phyloP scores from a whole-genome alignment of 805 yeast genomes.

The Pichia occidentalis region DNA sequence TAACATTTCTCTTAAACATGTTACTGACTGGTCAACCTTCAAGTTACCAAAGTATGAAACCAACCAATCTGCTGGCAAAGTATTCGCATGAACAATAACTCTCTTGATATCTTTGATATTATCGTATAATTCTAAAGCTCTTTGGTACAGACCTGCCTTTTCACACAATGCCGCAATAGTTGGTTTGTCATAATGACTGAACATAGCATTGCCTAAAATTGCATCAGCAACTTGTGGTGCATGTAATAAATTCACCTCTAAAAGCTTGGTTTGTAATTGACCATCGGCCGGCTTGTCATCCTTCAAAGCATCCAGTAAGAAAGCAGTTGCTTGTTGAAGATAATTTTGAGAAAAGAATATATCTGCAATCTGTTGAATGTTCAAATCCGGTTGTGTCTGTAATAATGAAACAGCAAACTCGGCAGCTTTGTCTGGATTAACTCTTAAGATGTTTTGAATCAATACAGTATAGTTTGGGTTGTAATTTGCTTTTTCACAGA shows the following conservation, averaged over 20 bases:
- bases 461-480: slow-evolving; percentile 85
- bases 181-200: slow-evolving; percentile 90
- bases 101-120: slow-evolving; percentile 94
- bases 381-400: slow-evolving; percentile 55
- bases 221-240: slow-evolving; percentile 99
- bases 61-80: slow-evolving; percentile 89
- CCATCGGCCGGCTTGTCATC: slow-evolving; percentile 93
- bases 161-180: slow-evolving; percentile 90
- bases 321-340: slow-evolving; percentile 97
- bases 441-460: slow-evolving; percentile 84
- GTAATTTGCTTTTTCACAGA: slow-evolving; percentile 82
- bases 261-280: slow-evolving; percentile 86
- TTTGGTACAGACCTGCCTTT: slow-evolving; percentile 90
- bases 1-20: slow-evolving; percentile 81
- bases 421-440: slow-evolving; percentile 96
- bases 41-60: slow-evolving; percentile 88
- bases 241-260: slow-evolving; percentile 86
- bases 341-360: slow-evolving; percentile 90
- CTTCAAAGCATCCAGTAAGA: slow-evolving; percentile 89
- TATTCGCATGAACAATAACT: slow-evolving; percentile 80
- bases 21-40: slow-evolving; percentile 87
- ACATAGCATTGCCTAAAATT: slow-evolving; percentile 90
- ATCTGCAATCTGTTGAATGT: slow-evolving; percentile 84
- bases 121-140: slow-evolving; percentile 94
- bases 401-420: slow-evolving; percentile 90